Evolutionary conservation across 2,329 filamentous ascomycete species (phyloP), one percentile per base, ranked within the genome.

Genomic region (Phoma sp.): DNA sequence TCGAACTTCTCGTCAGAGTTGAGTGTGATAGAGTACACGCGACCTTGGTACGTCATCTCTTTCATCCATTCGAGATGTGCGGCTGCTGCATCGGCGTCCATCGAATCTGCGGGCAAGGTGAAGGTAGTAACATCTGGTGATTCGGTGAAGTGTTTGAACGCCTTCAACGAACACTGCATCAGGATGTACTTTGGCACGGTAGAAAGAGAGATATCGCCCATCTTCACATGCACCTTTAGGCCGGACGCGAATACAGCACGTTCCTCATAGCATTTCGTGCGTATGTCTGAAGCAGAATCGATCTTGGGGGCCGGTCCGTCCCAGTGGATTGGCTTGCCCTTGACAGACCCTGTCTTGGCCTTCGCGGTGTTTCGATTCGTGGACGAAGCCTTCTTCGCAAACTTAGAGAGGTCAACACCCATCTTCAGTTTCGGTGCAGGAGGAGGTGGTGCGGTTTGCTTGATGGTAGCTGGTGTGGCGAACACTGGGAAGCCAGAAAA

Each of bases 121-220:
- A 71, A 63, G 4, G 43, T 50, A 1, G 31, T 58, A 0, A 53
- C 62, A 2, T 57, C 33, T 0, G 67, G 61, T 4, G 64, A 44
- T 1, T 64, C 29, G 0, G 47, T 56, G 44, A 71, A 72, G 55
- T 66, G 46, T 21, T 62, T 54, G 40, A 60, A 46, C 0, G 67
- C 69, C 27, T 62, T 68, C 1, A 19, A 2, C 0, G 69, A 72
- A 22, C 64, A 68, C 29, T 70, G 67, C 67, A 70, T 72, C 12
- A 71, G 46, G 12, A 70, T 57, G 19, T 66, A 62, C 55, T 69
- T 70, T 0, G 71, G 66, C 0, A 71, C 24, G 0, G 47, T 50
- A 1, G 55, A 60, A 1, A 65, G 54, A 15, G 56, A 31, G 1
- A 35, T 29, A 8, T 56, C 53, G 13, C 65, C 68, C 22, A 72